Percentiles rank a stretch among this genome's conserved stretches.
Conservation (phyloP, 2,329 filamentous ascomycete species). For the Aspergillus pseudotamarii region DNA sequence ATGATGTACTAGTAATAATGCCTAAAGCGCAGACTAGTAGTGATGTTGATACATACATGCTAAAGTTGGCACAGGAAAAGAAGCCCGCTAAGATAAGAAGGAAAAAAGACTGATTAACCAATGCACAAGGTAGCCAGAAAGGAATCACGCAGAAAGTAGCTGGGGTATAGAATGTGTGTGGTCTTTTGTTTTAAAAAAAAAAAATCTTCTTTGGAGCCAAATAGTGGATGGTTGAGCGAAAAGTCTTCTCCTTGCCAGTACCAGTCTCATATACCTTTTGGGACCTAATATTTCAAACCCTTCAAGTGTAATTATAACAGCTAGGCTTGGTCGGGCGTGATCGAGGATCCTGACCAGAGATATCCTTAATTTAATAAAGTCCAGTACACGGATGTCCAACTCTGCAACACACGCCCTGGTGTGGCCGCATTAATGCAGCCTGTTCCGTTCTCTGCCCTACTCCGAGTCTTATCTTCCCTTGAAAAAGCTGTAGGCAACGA, state of each 20-base stretch:
- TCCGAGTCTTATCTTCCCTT: background rate
- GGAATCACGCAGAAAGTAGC: background rate
- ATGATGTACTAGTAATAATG: background rate
- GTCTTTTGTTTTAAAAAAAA: no score
- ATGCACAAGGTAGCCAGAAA: conserved; percentile 1
- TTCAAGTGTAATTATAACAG: background rate
- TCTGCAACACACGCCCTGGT: background rate
- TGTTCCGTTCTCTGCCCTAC: background rate
- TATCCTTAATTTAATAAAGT: background rate
- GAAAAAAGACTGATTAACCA: background rate
- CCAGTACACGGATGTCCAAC: background rate
- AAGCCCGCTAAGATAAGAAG: background rate
- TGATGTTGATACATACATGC: background rate
- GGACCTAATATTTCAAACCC: background rate
- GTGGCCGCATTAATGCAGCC: background rate
- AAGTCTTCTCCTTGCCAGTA: background rate
- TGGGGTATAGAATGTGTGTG: background rate
- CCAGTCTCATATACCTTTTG: background rate
- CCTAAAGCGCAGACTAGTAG: background rate
- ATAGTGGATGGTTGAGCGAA: background rate
- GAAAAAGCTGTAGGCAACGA: background rate
- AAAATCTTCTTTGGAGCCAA: background rate
- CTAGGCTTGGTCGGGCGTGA: background rate
- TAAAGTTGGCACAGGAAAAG: background rate
- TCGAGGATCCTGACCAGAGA: background rate